phyloP scores from a whole-genome alignment of 805 yeast genomes.

The Citeromyces matritensis region DNA sequence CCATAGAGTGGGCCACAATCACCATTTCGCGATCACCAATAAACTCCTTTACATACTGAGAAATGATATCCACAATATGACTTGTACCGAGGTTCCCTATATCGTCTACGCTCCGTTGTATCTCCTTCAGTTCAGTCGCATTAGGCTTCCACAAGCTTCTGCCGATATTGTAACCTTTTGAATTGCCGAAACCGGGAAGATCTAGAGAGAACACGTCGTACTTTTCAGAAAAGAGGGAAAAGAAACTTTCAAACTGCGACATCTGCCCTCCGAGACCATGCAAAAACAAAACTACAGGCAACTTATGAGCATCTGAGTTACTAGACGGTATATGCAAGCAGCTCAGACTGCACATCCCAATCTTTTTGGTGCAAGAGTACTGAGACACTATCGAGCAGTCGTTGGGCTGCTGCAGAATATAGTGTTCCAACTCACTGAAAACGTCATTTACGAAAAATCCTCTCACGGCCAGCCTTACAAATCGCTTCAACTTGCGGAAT shows the following conservation, averaged over 20 bases:
- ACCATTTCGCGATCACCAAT: constrained; percentile 28
- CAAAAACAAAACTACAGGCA: constrained; percentile 52
- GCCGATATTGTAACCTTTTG: too few relatives aligned
- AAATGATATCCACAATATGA: constrained; percentile 22
- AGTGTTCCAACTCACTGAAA: too few relatives aligned
- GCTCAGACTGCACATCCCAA: too few relatives aligned
- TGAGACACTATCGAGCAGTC: too few relatives aligned
- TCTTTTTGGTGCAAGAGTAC: too few relatives aligned
- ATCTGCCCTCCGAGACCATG: constrained; percentile 91
- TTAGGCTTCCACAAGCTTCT: too few relatives aligned
- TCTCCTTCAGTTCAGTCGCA: background rate
- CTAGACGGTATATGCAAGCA: too few relatives aligned
- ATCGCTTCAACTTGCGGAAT: too few relatives aligned
- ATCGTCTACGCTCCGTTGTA: constrained; percentile 11
- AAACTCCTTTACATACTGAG: constrained; percentile 18
- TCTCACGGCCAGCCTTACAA: too few relatives aligned
- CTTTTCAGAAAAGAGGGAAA: constrained; percentile 47
- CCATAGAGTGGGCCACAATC: constrained; percentile 42
- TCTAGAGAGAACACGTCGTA: constrained; percentile 60
- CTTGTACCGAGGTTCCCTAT: background rate
- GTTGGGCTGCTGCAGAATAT: too few relatives aligned
- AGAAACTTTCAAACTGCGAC: constrained; percentile 67
- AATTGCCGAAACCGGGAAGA: constrained; percentile 78
- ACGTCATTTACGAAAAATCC: too few relatives aligned
- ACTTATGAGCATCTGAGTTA: too few relatives aligned